Evolutionary conservation across 2,329 filamentous ascomycete species (phyloP).

Genomic region (Aureobasidium mangrovei): DNA sequence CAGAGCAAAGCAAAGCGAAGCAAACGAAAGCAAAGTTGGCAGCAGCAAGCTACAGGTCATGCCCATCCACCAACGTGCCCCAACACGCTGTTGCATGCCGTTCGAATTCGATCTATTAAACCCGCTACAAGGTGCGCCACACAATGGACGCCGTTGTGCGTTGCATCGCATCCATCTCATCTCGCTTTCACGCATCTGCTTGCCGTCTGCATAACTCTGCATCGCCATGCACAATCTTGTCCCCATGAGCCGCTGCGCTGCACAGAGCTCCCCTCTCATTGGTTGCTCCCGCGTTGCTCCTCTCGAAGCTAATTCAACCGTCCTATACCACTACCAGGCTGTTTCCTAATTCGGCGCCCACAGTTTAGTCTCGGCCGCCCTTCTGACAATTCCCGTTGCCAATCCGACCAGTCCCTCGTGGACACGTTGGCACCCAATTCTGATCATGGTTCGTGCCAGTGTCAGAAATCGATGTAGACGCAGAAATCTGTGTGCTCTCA

Average conservation of each 20-base stretch:
- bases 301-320: slow-evolving; percentile 3
- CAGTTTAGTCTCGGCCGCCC: not conserved
- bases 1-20: not conserved
- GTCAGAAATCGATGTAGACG: too few species aligned
- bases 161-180: not conserved
- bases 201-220: not conserved
- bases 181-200: not conserved
- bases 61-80: slow-evolving; percentile 1
- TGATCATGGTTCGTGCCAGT: not conserved
- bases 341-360: not conserved
- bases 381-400: slow-evolving; percentile 5
- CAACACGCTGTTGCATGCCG: not conserved
- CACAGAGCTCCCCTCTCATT: not conserved
- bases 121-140: slow-evolving; percentile 2
- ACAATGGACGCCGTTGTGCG: slow-evolving; percentile 8
- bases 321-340: not conserved
- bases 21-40: not conserved
- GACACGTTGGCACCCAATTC: not conserved
- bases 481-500: too few species aligned
- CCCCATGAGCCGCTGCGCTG: not conserved
- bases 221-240: not conserved
- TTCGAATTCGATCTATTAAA: slow-evolving; percentile 2
- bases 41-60: not conserved
- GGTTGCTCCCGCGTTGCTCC: slow-evolving; percentile 1
- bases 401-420: slow-evolving; percentile 5